Evolutionary conservation across 257 asterid species (phyloP), one percentile per base, ranked within the genome.

Genomic region (Fraxinus anomala): DNA sequence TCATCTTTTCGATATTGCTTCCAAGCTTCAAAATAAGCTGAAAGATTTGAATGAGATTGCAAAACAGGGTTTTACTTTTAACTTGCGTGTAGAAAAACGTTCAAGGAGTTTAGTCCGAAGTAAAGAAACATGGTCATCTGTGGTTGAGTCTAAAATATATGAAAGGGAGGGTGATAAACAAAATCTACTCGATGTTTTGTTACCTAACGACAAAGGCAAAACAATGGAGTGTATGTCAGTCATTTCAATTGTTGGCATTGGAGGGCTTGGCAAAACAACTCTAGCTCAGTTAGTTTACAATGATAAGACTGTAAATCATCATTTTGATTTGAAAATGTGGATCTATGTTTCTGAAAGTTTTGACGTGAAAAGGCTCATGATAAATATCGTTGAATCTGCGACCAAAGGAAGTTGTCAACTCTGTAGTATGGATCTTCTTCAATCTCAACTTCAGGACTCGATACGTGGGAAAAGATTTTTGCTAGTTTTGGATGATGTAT

Each of bases 251-350:
- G 82, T 80, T 47, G 87, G 87, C 36, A 80, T 70, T n/a, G 84
- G 84, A 39, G 84, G 84, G n/a, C 54, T 80, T 39, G 82, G 84
- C 19, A 83, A 83, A 66, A 80, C 80, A 19, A 77, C 84, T 7
- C 51, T 80, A 30, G 82, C 87, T 19, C 80, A 78, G 37, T 30
- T 80, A 14, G 75, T 73, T 42, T 83, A 80, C 68, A 80, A 83
- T 44, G 80, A 80, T 77, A 68, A 76, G 56, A 68, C 44, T 24
- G 80, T 80, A 70, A n/a, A 42, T 10, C 49, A 42, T 47, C 54
- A 68, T 37, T 75, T 83, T 72, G 63, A 71, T 14, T 23, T 36
- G n/a, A 76, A 68, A 63, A 23, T 21, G 70, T 70, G 78, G 78
- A 36, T 72, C 1, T 37, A 76, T 79, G 86, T 74, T 9, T 82